phyloP scores from a whole-genome alignment of 495 filamentous ascomycete genomes.

The Xylaria sp. region DNA sequence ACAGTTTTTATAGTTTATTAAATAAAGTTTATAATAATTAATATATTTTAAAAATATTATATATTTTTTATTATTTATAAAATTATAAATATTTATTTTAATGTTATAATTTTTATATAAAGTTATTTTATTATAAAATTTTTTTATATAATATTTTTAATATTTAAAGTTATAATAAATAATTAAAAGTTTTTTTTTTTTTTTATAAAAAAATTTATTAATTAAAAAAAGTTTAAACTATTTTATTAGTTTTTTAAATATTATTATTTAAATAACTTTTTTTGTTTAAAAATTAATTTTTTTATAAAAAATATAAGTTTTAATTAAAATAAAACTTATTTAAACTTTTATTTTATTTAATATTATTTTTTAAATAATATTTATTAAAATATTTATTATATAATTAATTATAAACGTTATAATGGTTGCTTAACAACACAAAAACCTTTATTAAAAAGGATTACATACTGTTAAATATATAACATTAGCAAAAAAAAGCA shows the following conservation, averaged over 20 bases:
- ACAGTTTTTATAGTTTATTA: conserved; percentile 4
- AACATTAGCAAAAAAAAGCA: no score
- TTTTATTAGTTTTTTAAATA: no score
- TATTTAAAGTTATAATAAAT: neutral
- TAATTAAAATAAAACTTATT: neutral
- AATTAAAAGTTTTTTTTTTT: no score
- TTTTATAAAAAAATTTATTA: no score
- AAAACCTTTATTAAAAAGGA: no score
- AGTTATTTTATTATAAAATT: neutral
- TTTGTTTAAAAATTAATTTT: no score
- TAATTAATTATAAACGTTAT: conserved; percentile 2
- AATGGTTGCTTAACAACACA: no score
- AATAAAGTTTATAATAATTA: neutral
- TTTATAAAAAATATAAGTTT: no score
- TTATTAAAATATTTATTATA: neutral
- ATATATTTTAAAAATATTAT: neutral
- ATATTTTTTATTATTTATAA: conserved; percentile 3
- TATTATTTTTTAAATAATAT: neutral
- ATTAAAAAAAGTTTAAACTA: no score
- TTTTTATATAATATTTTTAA: neutral
- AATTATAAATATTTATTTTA: neutral
- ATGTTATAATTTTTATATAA: neutral
- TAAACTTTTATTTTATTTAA: conserved; percentile 3
- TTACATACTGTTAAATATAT: no score
- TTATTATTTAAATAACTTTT: no score